Base-by-base conservation (phyloP, 371 early-diverging fungal species). In the Haplosporangium sp. region DNA sequence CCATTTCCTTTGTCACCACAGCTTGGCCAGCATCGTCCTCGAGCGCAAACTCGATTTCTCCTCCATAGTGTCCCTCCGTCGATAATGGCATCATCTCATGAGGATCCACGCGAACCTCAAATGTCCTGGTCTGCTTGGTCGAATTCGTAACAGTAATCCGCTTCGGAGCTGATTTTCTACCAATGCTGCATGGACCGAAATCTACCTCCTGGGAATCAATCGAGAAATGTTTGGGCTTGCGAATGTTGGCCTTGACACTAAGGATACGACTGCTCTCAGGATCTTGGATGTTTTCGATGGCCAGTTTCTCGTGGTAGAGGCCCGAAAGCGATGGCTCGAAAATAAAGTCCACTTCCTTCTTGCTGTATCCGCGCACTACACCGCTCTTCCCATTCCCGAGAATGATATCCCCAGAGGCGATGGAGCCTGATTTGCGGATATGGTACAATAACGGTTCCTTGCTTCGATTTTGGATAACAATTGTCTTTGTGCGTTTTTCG, bases 401-500 rank as follows among this genome's bases (percentile, higher is more conserved):
- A 21, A 87, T 81, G 12, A 99, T 87, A 73, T 98, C 98, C 6
- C 97, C 96, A 2, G 96, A 96, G 0, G 98, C 94, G 52, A 98
- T 96, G 0, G 95, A 95, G 0, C 99, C 99, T 0, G 98, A 96
- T 81, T 98, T 99, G 18, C 93, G 91, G 62, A 99, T 94, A 14
- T 92, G 89, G 71, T 97, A 99, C 45, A 98, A 81, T 59, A 98
- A 82, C 0, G 97, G 94, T 8, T 92, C 90, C 71, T 97, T 98
- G 45, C 94, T 91, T 20, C 94, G 92, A 76, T 99, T 99, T 56
- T 95, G 90, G 36, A 99, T 87, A 0, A 97, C 89, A 50, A 99
- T 92, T 1, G 93, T 92, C 73, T 97, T 97, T 14, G 91, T 90
- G 67, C 95, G 90, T 0, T 90, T 80, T 79, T 98, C 97, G 64